phyloP scores from a whole-genome alignment of 2,329 filamentous ascomycete genomes.

The Verticillium albo-atrum region DNA sequence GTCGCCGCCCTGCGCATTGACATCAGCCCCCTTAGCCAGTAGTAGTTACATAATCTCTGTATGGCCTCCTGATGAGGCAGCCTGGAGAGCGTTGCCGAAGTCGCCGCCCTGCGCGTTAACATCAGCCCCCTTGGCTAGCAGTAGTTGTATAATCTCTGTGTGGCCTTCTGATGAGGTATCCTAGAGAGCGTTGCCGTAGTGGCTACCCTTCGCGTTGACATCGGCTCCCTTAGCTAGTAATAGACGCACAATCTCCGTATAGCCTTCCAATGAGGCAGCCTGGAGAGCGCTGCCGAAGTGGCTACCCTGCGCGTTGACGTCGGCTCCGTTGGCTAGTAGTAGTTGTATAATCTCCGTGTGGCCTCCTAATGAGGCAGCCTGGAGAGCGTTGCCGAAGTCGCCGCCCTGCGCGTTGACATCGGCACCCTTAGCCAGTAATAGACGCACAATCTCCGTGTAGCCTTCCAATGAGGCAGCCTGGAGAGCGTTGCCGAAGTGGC shows the following conservation, averaged over 20 bases:
- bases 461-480: neutral
- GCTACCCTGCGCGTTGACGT: neutral
- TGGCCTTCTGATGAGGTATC: neutral
- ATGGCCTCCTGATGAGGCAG: too few species aligned
- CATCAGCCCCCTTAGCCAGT: too few species aligned
- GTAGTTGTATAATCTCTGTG: neutral
- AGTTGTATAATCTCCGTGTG: neutral
- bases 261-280: neutral
- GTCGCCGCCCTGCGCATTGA: too few species aligned
- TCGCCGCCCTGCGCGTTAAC: too few species aligned
- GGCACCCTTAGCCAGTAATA: slow-evolving; percentile 5
- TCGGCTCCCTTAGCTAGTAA: neutral
- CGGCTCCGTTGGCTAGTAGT: slow-evolving; percentile 9
- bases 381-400: slow-evolving; percentile 11
- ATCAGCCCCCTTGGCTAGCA: neutral
- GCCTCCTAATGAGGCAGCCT: slow-evolving; percentile 9
- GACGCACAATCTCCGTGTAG: neutral
- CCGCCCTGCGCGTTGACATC: too few species aligned
- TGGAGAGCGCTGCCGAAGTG: neutral
- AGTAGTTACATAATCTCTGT: too few species aligned
- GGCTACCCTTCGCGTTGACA: neutral
- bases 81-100: too few species aligned
- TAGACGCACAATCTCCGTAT: neutral
- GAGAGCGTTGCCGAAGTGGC: neutral
- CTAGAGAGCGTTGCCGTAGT: neutral